Evolutionary conservation across 1,284 basidiomycete species (phyloP).

Genomic region (Thecaphora frezii): DNA sequence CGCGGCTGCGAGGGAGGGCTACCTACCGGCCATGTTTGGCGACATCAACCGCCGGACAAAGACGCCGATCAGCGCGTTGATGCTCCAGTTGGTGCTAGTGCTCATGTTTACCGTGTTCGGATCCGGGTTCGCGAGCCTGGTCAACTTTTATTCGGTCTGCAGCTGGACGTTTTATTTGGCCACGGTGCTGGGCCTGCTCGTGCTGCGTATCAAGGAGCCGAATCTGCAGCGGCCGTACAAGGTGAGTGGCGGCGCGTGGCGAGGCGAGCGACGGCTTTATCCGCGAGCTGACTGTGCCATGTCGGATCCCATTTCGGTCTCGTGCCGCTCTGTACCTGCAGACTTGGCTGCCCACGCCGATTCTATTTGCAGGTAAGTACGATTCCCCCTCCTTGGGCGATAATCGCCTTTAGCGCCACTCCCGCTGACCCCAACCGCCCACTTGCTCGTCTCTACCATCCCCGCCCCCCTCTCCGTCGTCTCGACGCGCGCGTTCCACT

Average conservation of each 20-base stretch:
- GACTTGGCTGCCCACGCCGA: conserved; percentile 85
- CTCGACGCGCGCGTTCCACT: no score
- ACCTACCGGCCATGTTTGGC: conserved; percentile 63
- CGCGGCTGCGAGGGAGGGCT: conserved; percentile 83
- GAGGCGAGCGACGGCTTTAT: no score
- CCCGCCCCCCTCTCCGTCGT: no score
- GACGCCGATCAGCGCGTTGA: conserved; percentile 40
- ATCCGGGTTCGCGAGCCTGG: conserved; percentile 61
- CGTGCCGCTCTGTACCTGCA: no score
- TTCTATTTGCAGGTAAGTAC: conserved; percentile 74
- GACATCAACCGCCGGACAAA: conserved; percentile 18
- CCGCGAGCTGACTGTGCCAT: no score
- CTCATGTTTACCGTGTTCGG: conserved; percentile 49
- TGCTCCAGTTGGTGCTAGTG: conserved; percentile 63
- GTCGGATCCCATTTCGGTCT: not conserved
- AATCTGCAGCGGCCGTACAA: conserved; percentile 69
- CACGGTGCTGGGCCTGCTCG: conserved; percentile 74
- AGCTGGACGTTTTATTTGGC: conserved; percentile 52
- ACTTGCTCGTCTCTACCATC: not conserved
- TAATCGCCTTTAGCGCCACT: not conserved
- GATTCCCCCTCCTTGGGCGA: no score
- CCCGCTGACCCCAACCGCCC: no score
- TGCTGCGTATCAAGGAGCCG: conserved; percentile 87
- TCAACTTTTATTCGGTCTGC: conserved; percentile 64
- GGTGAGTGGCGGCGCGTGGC: not conserved